Percentiles rank a stretch among this genome's conserved stretches.
Evolutionary conservation across 768 basidiomycete species (phyloP).

Genomic region (Floccularia luteovirens): DNA sequence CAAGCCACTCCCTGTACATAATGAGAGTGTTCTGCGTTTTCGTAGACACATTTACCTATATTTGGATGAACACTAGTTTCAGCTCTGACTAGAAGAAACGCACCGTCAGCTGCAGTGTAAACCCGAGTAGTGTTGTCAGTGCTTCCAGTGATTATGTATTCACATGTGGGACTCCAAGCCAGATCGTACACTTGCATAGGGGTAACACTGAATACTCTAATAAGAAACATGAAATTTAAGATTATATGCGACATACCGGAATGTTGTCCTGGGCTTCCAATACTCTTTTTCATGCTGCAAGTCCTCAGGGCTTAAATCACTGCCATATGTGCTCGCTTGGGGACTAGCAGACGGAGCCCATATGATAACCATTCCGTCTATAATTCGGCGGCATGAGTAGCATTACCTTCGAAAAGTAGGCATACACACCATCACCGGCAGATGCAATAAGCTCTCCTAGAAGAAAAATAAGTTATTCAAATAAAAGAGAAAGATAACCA

Average conservation of each 20-base stretch:
- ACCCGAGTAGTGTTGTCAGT: slow-evolving; percentile 93
- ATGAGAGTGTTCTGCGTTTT: slow-evolving; percentile 91
- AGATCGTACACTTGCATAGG: slow-evolving; percentile 97
- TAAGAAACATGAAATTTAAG: background rate
- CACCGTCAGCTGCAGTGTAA: slow-evolving; percentile 70
- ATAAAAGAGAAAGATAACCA: background rate
- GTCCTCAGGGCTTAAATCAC: slow-evolving; percentile 72
- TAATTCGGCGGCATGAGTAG: slow-evolving; percentile 6
- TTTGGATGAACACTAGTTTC: slow-evolving; percentile 8
- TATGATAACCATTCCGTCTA: slow-evolving; percentile 96
- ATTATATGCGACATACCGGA: slow-evolving; percentile 49
- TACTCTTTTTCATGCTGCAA: slow-evolving; percentile 87
- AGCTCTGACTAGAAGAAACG: slow-evolving; percentile 10
- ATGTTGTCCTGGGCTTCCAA: slow-evolving; percentile 86
- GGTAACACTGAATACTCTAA: slow-evolving; percentile 53
- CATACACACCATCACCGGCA: slow-evolving; percentile 84
- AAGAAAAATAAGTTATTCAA: slow-evolving; percentile 1
- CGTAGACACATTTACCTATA: slow-evolving; percentile 77
- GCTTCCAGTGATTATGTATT: slow-evolving; percentile 92
- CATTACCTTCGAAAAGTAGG: slow-evolving; percentile 4
- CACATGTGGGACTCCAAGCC: slow-evolving; percentile 94
- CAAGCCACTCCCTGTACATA: slow-evolving; percentile 99
- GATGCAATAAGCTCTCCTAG: slow-evolving; percentile 89
- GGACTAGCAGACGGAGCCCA: slow-evolving; percentile 84
- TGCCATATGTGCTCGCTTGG: slow-evolving; percentile 70